These are phyloP conservation scores for Penicillium roqueforti DNA, from an alignment of 495 filamentous ascomycete species.

Conservation along the genomic window DNA sequence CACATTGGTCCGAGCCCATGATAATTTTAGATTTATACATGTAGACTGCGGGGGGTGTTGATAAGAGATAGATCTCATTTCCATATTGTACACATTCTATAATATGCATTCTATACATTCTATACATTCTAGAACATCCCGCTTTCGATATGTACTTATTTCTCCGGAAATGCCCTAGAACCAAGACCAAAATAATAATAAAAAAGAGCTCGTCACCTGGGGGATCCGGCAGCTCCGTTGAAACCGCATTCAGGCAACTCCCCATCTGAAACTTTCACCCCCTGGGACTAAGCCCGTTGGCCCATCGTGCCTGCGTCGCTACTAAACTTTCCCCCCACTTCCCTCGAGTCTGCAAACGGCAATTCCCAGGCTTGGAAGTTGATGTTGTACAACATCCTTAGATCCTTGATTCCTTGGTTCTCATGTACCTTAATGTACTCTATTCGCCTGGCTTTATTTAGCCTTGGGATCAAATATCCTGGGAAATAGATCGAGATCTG, in stretches of 20 bases:
- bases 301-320: slow-evolving; percentile 7
- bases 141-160: not conserved
- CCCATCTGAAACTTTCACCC: slow-evolving; percentile 3
- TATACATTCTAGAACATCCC: not conserved
- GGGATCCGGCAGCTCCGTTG: slow-evolving; percentile 4
- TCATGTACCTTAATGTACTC: slow-evolving; percentile 1
- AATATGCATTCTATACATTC: too few species aligned
- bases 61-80: slow-evolving; percentile 1
- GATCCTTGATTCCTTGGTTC: slow-evolving; percentile 7
- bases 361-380: not conserved
- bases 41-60: not conserved
- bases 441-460: not conserved
- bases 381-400: not conserved
- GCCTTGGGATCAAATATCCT: not conserved
- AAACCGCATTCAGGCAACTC: slow-evolving; percentile 9
- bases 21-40: slow-evolving; percentile 6
- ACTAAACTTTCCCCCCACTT: not conserved
- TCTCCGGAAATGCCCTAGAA: too few species aligned
- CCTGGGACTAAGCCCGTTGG: slow-evolving; percentile 6
- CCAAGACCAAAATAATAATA: too few species aligned
- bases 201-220: slow-evolving; percentile 2
- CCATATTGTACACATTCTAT: not conserved
- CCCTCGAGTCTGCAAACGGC: slow-evolving; percentile 6
- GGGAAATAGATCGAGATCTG: not conserved
- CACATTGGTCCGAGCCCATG: slow-evolving; percentile 7